A percentile compares a stretch with the other conserved stretches of the same genome.
Evolutionary conservation across 768 basidiomycete genomes (phyloP).

Genomic region (Hirschioporus abietinus): DNA sequence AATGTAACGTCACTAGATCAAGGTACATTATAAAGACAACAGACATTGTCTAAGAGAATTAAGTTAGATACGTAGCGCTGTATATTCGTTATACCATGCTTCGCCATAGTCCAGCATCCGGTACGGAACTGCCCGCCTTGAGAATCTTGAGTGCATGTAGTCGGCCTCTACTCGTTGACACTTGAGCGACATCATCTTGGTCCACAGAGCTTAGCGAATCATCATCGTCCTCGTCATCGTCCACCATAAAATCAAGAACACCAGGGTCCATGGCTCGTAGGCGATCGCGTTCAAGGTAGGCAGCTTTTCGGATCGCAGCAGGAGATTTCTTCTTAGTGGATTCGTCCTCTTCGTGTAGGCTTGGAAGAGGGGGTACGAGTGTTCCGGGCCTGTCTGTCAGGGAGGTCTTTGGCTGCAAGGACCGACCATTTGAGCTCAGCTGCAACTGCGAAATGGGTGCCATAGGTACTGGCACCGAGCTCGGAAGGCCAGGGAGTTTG

Average conservation of each 20-base stretch:
- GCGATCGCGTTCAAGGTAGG: slow-evolving; percentile 67
- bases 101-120: slow-evolving; percentile 75
- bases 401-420: slow-evolving; percentile 50
- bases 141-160: slow-evolving; percentile 64
- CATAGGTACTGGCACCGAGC: slow-evolving; percentile 64
- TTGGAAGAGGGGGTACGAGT: slow-evolving; percentile 25
- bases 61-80: neutral
- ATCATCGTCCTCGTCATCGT: slow-evolving; percentile 41
- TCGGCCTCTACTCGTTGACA: slow-evolving; percentile 42
- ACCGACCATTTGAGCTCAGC: slow-evolving; percentile 44
- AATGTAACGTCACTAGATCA: neutral
- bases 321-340: slow-evolving; percentile 28
- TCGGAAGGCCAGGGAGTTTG: slow-evolving; percentile 27
- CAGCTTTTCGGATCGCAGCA: slow-evolving; percentile 48
- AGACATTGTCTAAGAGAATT: neutral
- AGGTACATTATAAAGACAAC: neutral
- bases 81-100: slow-evolving; percentile 50
- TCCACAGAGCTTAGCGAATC: slow-evolving; percentile 12
- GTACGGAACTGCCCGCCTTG: slow-evolving; percentile 61
- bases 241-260: slow-evolving; percentile 51
- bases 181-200: slow-evolving; percentile 19
- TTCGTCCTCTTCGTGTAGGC: slow-evolving; percentile 4
- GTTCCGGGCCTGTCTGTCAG: slow-evolving; percentile 33
- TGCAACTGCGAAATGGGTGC: slow-evolving; percentile 29
- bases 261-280: slow-evolving; percentile 64